Evolutionary conservation across 1,284 basidiomycete genomes (phyloP), one percentile per base, ranked within the genome.

Genomic region (Rhodotorula sp.): DNA sequence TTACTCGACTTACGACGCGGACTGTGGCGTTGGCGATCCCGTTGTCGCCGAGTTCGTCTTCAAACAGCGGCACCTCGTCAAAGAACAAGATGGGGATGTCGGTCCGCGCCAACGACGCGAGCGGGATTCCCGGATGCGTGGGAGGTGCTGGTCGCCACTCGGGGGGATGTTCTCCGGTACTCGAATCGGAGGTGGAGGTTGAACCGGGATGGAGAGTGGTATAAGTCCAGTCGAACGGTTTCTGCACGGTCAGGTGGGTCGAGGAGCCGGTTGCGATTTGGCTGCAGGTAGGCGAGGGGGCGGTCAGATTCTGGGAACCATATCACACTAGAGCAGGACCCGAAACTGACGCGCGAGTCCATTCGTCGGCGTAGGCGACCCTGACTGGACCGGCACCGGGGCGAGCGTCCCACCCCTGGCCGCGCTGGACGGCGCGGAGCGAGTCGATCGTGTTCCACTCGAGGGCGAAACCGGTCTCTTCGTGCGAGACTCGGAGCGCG

Each of bases 181-280:
- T 14, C 14, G 65, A 23, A 26, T 49, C 29, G 10, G 59, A 23
- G 0, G 62, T 20, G 39, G 59, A 6, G 21, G 64, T 57, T 6
- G 64, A 21, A 0, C 96, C 97, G 0, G 88, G 79, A 79, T 97
- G 96, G 1, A 87, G 89, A 4, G 92, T 92, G 0, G 94, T 97
- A 81, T 97, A 99, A 8, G 97, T 99, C 97, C 97, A 99, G 80
- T 99, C 97, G 82, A 93, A 98, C 3, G 90, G 90, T 77, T 94
- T 94, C 62, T 80, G 75, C 3, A 74, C 74, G 10, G 64, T 67
- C 46, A 71, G 52, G 18, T 57, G 47, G 49, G 31, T 66, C 0
- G 66, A 62, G 3, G 60, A 61, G 1, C 77, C 26, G 75, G 76
- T 67, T 86, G 52, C 54, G 47, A 57, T 85, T 84, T 23, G 90